Evolutionary conservation across 164 flowering plant genomes (phyloP).

Genomic region (Vitis rotundifolia): DNA sequence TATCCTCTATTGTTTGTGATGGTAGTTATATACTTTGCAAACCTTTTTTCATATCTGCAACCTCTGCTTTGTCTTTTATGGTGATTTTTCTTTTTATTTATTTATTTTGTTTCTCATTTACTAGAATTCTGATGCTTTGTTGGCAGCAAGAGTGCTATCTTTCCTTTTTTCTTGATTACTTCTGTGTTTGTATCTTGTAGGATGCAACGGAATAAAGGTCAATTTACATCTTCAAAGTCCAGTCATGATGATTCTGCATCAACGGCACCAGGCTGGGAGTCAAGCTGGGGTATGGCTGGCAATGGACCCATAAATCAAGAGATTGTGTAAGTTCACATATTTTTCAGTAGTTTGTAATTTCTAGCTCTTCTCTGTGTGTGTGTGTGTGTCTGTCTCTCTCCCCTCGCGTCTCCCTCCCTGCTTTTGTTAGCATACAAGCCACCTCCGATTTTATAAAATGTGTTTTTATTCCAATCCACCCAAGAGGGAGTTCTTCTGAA

Average conservation of each 20-base stretch:
- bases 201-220: constrained; percentile 82
- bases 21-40: not conserved
- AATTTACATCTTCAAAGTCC: constrained; percentile 68
- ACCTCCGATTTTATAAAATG: too few relatives aligned
- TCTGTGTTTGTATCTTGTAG: constrained; percentile 24
- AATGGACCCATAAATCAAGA: constrained; percentile 50
- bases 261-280: constrained; percentile 45
- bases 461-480: too few relatives aligned
- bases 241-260: constrained; percentile 46
- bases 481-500: too few relatives aligned
- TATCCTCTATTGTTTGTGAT: not conserved
- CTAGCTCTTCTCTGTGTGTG: not conserved
- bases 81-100: too few relatives aligned
- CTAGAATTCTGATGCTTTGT: constrained; percentile 1
- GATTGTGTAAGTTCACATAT: constrained; percentile 43
- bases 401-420: not conserved
- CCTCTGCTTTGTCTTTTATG: too few relatives aligned
- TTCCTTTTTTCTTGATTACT: not conserved
- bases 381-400: not conserved
- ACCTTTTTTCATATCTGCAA: not conserved
- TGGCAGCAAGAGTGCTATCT: not conserved
- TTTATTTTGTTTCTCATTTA: not conserved
- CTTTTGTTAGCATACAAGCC: too few relatives aligned
- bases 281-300: constrained; percentile 42
- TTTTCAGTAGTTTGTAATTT: not conserved